Conservation (phyloP, 1,139 yeast species). For the Hansenula lynferdii region DNA sequence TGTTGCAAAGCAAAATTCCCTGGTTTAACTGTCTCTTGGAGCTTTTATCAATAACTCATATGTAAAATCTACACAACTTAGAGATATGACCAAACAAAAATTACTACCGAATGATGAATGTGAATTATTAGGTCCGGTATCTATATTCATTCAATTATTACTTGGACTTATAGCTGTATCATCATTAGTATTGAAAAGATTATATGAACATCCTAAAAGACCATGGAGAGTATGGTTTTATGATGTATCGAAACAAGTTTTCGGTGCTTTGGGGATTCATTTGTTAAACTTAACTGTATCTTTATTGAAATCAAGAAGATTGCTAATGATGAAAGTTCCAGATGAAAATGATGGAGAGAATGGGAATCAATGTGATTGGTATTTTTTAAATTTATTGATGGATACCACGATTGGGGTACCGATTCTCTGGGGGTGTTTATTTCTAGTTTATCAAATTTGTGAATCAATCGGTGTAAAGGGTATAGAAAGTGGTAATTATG, state of each 20-base stretch:
- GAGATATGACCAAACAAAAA: slow-evolving; percentile 1
- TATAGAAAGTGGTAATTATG: slow-evolving; percentile 83
- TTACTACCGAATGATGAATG: slow-evolving; percentile 32
- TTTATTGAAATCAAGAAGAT: slow-evolving; percentile 38
- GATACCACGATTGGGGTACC: slow-evolving; percentile 98
- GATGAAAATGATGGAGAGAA: slow-evolving; percentile 25
- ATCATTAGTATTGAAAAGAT: slow-evolving; percentile 70
- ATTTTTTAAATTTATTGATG: slow-evolving; percentile 77
- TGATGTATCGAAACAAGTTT: slow-evolving; percentile 85
- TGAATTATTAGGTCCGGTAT: slow-evolving; percentile 68
- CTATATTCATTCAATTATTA: slow-evolving; percentile 56
- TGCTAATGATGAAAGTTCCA: too few relatives aligned
- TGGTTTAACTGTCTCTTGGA: too few relatives aligned
- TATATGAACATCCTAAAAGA: slow-evolving; percentile 75
- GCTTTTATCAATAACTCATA: too few relatives aligned
- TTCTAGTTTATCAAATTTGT: slow-evolving; percentile 42
- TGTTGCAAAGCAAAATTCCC: too few relatives aligned
- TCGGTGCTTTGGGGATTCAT: slow-evolving; percentile 86
- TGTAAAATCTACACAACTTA: too few relatives aligned
- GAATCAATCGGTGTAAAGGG: slow-evolving; percentile 44
- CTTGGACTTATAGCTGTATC: slow-evolving; percentile 75
- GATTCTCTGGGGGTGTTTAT: slow-evolving; percentile 55
- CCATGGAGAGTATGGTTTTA: slow-evolving; percentile 87
- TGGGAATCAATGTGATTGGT: slow-evolving; percentile 81
- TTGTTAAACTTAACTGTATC: slow-evolving; percentile 72